Percentiles rank a stretch among this genome's conserved stretches.
Evolutionary conservation across 352 stramenopile genomes (phyloP).

Genomic region (Phytopythium delawarense): DNA sequence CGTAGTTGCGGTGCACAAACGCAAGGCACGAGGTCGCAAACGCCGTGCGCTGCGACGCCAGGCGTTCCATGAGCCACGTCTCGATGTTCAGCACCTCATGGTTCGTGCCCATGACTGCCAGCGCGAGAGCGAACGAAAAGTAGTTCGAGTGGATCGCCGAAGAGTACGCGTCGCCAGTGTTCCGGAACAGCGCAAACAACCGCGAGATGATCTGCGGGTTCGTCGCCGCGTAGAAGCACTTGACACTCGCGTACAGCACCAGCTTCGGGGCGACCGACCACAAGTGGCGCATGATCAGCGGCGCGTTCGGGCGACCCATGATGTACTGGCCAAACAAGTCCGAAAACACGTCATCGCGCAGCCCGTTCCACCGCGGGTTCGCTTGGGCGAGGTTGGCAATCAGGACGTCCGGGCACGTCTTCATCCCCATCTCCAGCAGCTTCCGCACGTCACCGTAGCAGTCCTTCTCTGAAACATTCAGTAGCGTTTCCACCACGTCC

Average conservation of each 20-base stretch:
- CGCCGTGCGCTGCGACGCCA: slow-evolving; percentile 72
- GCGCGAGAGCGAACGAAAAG: slow-evolving; percentile 79
- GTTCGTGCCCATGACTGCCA: slow-evolving; percentile 84
- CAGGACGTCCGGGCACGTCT: slow-evolving; percentile 79
- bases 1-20: slow-evolving; percentile 85
- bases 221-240: slow-evolving; percentile 80
- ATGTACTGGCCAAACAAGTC: slow-evolving; percentile 87
- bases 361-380: slow-evolving; percentile 70
- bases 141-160: slow-evolving; percentile 87
- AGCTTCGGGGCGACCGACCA: slow-evolving; percentile 84
- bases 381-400: slow-evolving; percentile 84
- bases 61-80: slow-evolving; percentile 75
- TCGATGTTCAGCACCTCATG: slow-evolving; percentile 83
- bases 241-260: slow-evolving; percentile 85
- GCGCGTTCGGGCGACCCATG: slow-evolving; percentile 79
- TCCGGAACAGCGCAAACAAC: slow-evolving; percentile 81
- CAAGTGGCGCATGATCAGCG: slow-evolving; percentile 84
- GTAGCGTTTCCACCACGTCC: slow-evolving; percentile 74
- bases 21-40: slow-evolving; percentile 83
- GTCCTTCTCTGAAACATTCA: slow-evolving; percentile 79
- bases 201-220: slow-evolving; percentile 78
- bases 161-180: slow-evolving; percentile 77
- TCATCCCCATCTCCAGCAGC: slow-evolving; percentile 78
- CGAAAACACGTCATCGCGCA: slow-evolving; percentile 85
- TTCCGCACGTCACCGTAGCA: slow-evolving; percentile 80